Conservation (phyloP, 2,329 filamentous ascomycete species). For the Alternaria hordeiaustralica region DNA sequence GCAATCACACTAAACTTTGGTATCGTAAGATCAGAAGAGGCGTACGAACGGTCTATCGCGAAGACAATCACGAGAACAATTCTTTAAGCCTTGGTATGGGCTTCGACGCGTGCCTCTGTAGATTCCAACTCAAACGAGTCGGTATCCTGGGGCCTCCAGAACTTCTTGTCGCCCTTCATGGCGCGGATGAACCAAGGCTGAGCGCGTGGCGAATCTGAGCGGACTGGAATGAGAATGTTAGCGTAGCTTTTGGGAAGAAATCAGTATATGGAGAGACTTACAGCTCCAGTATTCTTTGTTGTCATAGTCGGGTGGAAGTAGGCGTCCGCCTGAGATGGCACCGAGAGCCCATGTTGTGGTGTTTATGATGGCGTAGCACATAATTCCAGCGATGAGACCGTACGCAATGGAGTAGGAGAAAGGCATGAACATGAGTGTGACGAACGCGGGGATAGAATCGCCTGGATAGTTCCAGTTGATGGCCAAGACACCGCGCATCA, state of each 20-base stretch:
- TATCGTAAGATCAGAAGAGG: neutral
- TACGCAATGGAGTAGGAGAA: constrained; percentile 90
- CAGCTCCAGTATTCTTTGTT: constrained; percentile 40
- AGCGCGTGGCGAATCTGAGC: constrained; percentile 26
- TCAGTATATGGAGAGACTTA: constrained; percentile 16
- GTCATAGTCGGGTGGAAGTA: constrained; percentile 35
- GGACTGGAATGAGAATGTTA: constrained; percentile 8
- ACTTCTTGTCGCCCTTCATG: constrained; percentile 31
- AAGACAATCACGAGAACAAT: no score
- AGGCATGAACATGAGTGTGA: constrained; percentile 84
- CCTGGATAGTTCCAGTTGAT: constrained; percentile 88
- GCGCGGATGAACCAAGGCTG: constrained; percentile 38
- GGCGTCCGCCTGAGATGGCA: constrained; percentile 19
- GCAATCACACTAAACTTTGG: neutral
- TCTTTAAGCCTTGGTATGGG: constrained; percentile 9
- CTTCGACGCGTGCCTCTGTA: constrained; percentile 6
- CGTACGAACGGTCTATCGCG: neutral
- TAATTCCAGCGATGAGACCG: constrained; percentile 80
- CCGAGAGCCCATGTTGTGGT: constrained; percentile 61
- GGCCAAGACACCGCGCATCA: constrained; percentile 77
- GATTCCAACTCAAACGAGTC: constrained; percentile 34
- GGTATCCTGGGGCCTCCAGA: constrained; percentile 28
- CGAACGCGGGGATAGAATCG: constrained; percentile 82
- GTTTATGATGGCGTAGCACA: constrained; percentile 79
- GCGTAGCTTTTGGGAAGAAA: neutral